These are phyloP conservation scores for Candida sojae DNA, from an alignment of 1,139 yeast species.

Conservation along the genomic window DNA sequence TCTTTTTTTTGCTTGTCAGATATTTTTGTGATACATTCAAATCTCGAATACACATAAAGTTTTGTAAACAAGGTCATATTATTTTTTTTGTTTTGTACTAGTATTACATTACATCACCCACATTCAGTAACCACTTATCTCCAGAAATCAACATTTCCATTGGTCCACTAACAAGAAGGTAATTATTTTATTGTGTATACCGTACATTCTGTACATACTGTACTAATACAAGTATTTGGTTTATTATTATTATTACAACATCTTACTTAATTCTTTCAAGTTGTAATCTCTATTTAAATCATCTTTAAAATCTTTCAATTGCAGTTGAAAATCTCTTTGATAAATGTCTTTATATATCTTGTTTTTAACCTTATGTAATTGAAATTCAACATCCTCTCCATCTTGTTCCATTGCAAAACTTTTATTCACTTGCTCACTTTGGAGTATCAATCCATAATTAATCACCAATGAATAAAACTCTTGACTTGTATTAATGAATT, in stretches of 20 bases:
- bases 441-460: conserved; percentile 30
- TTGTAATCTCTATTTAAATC: conserved; percentile 32
- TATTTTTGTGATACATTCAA: no score
- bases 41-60: no score
- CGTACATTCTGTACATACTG: no score
- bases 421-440: conserved; percentile 17
- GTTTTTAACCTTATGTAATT: conserved; percentile 23
- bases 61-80: neutral
- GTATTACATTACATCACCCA: neutral
- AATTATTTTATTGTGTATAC: neutral
- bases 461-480: conserved; percentile 40
- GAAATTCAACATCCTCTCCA: conserved; percentile 19
- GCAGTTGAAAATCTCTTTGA: conserved; percentile 21
- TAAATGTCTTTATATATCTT: conserved; percentile 30
- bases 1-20: neutral
- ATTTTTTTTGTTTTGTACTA: neutral
- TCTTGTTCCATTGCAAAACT: conserved; percentile 15
- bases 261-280: conserved; percentile 25
- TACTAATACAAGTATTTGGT: no score
- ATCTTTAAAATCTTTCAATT: conserved; percentile 22
- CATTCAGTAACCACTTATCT: neutral
- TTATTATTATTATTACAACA: conserved; percentile 2
- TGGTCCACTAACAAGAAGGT: neutral
- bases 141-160: neutral
- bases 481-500: conserved; percentile 46